Evolutionary conservation across 1,284 basidiomycete genomes (phyloP), one percentile per base, ranked within the genome.

Genomic region (Amylostereum areolatum): DNA sequence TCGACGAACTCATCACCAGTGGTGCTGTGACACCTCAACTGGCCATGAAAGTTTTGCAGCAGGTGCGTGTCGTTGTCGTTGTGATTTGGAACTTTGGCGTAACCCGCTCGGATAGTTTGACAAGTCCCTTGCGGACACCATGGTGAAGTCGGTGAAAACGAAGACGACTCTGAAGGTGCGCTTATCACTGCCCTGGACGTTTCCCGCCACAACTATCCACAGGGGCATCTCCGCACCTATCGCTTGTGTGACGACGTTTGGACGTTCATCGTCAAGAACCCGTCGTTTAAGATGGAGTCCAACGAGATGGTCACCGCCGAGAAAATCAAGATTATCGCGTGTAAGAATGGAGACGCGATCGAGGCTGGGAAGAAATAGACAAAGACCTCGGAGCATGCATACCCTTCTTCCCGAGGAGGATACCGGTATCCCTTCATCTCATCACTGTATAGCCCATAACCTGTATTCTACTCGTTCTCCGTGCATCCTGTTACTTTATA

Each of bases 1-100:
- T 99, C 59, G 96, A 99, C 71, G 96, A 99, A 72, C 82, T 99
- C 54, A 99, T 99, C 63, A 97, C 95, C 46, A 92, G 89, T 58
- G 96, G 96, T 2, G 88, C 92, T 51, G 98, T 99, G 60, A 97
- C 95, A 24, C 96, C 97, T 2, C 95, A 99, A 69, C 71, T 99
- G 54, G 96, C 96, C 10, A 94, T 98, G 89, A 91, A 96, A 65
- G 93, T 98, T 6, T 71, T 99, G 50, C 91, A 91, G 65, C 93
- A 97, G 88, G 94, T 96, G 54, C 45, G 77, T 65, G 28, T 7
- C 25, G 28, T 34, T 40, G 27, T 28, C 39, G 49, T 53, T 35
- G 28, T 18, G 44, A 33, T 39, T 27, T 27, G 43, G 37, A 35
- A n/a, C 29, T 40, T 35, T 35, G 18, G 24, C 31, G 12, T 47